Conservation (phyloP, 352 stramenopile species). For the Pilasporangium apinafurcum region DNA sequence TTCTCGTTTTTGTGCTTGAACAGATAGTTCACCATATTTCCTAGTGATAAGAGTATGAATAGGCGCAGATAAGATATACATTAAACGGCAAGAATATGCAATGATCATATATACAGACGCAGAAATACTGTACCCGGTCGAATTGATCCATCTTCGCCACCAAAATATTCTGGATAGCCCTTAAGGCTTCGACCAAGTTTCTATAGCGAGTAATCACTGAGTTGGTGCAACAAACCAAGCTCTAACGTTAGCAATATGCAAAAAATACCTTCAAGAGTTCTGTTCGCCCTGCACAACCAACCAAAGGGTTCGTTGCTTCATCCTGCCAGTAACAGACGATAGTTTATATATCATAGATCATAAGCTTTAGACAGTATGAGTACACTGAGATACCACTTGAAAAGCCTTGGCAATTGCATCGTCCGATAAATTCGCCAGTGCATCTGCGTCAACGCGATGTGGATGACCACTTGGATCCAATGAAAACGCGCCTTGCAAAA, state of each 20-base stretch:
- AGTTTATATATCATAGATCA: no score
- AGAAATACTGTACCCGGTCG: conserved; percentile 38
- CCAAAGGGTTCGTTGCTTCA: conserved; percentile 60
- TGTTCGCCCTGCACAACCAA: conserved; percentile 63
- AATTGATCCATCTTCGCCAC: conserved; percentile 24
- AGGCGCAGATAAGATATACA: no score
- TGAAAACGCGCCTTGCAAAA: conserved; percentile 65
- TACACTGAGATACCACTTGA: conserved; percentile 47
- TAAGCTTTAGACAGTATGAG: neutral
- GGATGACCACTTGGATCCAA: conserved; percentile 22
- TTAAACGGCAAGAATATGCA: neutral
- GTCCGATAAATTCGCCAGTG: conserved; percentile 42
- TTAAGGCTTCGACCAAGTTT: conserved; percentile 63
- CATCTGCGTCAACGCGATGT: conserved; percentile 56
- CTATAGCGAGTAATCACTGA: conserved; percentile 7
- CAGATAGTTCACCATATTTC: conserved; percentile 81
- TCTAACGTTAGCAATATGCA: no score
- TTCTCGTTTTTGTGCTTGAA: conserved; percentile 39
- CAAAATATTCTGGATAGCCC: conserved; percentile 74
- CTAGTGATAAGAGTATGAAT: no score
- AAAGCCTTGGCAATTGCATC: conserved; percentile 70
- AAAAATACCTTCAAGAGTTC: conserved; percentile 73
- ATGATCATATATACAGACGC: no score
- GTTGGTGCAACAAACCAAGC: neutral
- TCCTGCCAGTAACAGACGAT: neutral